These are phyloP conservation scores for Mycena sanguinolenta DNA, from an alignment of 768 basidiomycete genomes.

Conservation along the genomic window DNA sequence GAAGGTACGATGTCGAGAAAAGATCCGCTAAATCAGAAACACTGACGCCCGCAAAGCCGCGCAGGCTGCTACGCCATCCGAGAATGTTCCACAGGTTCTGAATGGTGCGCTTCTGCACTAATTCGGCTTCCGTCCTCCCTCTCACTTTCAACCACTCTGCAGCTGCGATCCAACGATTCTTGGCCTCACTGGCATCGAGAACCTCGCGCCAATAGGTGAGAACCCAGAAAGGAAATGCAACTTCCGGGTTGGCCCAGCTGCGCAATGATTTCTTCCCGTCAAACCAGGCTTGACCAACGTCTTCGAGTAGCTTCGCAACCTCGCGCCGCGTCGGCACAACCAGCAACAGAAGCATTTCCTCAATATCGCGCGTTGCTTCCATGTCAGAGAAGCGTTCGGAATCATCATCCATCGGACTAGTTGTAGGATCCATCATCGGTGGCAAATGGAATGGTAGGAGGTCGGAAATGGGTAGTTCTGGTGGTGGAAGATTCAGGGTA, in stretches of 20 bases:
- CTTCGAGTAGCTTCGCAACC: neutral
- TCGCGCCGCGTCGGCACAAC: neutral
- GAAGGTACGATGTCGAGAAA: conserved; percentile 12
- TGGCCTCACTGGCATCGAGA: conserved; percentile 9
- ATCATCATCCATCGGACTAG: no score
- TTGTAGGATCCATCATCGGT: no score
- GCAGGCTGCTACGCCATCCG: conserved; percentile 1
- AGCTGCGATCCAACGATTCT: neutral
- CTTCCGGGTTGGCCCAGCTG: neutral
- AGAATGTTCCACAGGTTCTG: neutral
- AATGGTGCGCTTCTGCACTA: neutral
- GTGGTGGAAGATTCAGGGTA: no score
- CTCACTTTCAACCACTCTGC: neutral
- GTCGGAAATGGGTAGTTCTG: no score
- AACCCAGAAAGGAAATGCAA: neutral
- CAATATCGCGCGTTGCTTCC: neutral
- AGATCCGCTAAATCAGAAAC: neutral
- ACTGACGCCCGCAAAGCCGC: neutral
- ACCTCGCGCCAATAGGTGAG: conserved; percentile 8
- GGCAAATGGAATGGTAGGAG: no score
- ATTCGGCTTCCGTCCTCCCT: conserved; percentile 3
- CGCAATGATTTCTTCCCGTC: conserved; percentile 15
- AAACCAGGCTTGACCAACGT: conserved; percentile 20
- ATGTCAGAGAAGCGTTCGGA: neutral
- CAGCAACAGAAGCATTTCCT: conserved; percentile 9